Percentiles rank a stretch among this genome's conserved stretches.
phyloP scores from a whole-genome alignment of 2,329 filamentous ascomycete genomes.

The Bimuria novae-zelandiae region DNA sequence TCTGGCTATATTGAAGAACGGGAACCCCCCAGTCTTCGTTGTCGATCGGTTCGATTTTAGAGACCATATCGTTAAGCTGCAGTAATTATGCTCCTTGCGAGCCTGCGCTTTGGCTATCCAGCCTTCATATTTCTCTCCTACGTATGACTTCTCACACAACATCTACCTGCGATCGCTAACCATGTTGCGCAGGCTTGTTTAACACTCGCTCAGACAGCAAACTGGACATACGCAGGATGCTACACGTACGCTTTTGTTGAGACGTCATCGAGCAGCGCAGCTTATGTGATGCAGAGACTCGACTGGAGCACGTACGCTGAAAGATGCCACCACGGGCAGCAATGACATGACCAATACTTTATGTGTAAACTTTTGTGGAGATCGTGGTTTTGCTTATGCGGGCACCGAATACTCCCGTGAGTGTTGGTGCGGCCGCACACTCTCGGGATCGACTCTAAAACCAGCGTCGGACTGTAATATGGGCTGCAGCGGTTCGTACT shows the following conservation, averaged over 20 bases:
- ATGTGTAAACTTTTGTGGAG: constrained; percentile 18
- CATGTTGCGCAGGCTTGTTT: constrained; percentile 10
- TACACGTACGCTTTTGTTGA: constrained; percentile 26
- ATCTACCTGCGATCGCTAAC: constrained; percentile 9
- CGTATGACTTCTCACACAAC: constrained; percentile 12
- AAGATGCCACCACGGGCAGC: not conserved
- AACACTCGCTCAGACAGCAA: constrained; percentile 7
- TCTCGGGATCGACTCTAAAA: not conserved
- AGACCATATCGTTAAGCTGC: not conserved
- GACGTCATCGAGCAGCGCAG: too few relatives aligned
- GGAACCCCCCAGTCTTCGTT: not conserved
- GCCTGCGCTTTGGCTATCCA: not conserved
- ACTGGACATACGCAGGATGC: constrained; percentile 36
- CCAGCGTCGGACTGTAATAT: constrained; percentile 14
- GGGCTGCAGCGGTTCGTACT: constrained; percentile 15
- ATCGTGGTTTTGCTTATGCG: constrained; percentile 13
- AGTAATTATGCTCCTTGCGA: constrained; percentile 1
- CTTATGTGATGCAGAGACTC: constrained; percentile 14
- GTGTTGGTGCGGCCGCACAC: constrained; percentile 9
- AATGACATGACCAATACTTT: constrained; percentile 16
- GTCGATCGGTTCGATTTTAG: not conserved
- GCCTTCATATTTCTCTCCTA: constrained; percentile 15
- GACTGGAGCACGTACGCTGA: constrained; percentile 10
- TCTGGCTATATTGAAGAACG: not conserved
- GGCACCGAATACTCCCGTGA: constrained; percentile 21